Evolutionary conservation across 768 basidiomycete species (phyloP).

Genomic region (Suillus paluster): DNA sequence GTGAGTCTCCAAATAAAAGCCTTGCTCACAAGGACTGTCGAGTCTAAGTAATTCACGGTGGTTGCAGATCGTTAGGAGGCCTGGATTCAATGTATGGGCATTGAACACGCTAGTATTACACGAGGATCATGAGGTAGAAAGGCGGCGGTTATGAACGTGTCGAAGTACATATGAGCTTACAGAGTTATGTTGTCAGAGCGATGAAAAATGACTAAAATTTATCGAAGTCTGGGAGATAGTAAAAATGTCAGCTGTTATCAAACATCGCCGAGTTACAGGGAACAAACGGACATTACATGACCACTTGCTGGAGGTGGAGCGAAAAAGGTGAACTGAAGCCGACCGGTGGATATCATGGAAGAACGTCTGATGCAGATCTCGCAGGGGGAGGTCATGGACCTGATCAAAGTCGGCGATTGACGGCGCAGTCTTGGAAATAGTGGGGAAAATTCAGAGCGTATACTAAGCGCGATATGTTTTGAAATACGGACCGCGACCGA

Average conservation of each 20-base stretch:
- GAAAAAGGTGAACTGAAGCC: background rate
- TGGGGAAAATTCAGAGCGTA: background rate
- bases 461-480: background rate
- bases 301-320: background rate
- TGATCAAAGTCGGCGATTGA: background rate
- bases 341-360: background rate
- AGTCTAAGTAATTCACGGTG: background rate
- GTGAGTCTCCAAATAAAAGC: background rate
- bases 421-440: background rate
- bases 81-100: background rate
- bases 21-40: background rate
- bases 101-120: background rate
- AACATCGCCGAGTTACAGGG: background rate
- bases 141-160: background rate
- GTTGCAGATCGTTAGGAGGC: background rate
- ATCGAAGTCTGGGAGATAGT: slow-evolving; percentile 1
- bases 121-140: slow-evolving; percentile 3
- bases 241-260: background rate
- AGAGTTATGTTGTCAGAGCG: background rate
- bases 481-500: background rate
- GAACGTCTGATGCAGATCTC: background rate
- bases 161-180: background rate
- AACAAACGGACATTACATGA: slow-evolving; percentile 1
- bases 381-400: background rate
- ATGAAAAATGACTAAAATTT: background rate